A percentile compares a stretch with the other conserved stretches of the same genome.
Evolutionary conservation across 1,284 basidiomycete species (phyloP).

Genomic region (Moniliophthora roreri): DNA sequence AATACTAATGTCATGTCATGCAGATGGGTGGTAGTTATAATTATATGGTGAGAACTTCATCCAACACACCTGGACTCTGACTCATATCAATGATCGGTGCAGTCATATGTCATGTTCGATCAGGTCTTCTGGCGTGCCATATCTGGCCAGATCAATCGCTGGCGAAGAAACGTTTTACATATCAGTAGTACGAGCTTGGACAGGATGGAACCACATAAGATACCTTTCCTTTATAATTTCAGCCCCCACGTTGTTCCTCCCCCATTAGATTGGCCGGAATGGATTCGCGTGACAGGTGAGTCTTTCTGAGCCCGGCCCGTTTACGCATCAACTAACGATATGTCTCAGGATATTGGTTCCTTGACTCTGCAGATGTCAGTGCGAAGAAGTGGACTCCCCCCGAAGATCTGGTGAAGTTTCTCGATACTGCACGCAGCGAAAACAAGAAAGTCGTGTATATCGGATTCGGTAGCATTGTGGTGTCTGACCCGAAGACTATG

Average conservation of each 20-base stretch:
- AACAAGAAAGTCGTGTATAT: slow-evolving; percentile 96
- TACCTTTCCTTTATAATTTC: slow-evolving; percentile 98
- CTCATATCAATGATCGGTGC: slow-evolving; percentile 10
- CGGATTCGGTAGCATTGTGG: slow-evolving; percentile 98
- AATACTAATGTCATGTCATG: slow-evolving; percentile 18
- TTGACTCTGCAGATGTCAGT: slow-evolving; percentile 87
- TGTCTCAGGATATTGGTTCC: slow-evolving; percentile 86
- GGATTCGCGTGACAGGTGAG: slow-evolving; percentile 91
- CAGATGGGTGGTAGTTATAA: slow-evolving; percentile 97
- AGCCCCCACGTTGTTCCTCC: slow-evolving; percentile 86
- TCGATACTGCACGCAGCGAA: slow-evolving; percentile 69
- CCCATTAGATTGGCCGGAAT: slow-evolving; percentile 97
- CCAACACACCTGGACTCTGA: neutral
- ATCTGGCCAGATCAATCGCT: slow-evolving; percentile 92
- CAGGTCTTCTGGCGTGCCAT: slow-evolving; percentile 98
- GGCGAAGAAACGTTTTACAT: slow-evolving; percentile 80
- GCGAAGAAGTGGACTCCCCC: slow-evolving; percentile 89
- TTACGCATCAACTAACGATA: slow-evolving; percentile 9
- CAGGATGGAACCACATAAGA: slow-evolving; percentile 93
- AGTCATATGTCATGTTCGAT: slow-evolving; percentile 93
- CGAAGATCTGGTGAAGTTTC: slow-evolving; percentile 76
- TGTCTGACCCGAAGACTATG: slow-evolving; percentile 91
- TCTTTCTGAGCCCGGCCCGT: neutral
- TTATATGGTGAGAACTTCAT: slow-evolving; percentile 73
- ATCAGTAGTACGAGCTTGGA: slow-evolving; percentile 85